Conservation (phyloP, 2,329 filamentous ascomycete genomes). For the Coniella lustricola region DNA sequence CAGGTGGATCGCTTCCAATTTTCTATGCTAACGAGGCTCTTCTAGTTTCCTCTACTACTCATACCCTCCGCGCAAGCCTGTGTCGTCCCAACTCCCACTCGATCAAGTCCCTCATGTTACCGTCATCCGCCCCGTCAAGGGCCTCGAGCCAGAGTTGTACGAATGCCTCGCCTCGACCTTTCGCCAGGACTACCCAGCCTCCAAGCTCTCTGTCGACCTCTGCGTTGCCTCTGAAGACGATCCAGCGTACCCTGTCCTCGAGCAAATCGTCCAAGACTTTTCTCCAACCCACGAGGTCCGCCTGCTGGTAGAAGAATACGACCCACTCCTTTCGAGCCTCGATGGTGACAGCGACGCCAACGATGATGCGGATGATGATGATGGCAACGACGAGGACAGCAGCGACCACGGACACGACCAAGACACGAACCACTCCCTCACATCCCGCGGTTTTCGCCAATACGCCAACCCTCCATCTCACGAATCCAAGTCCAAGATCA, state of each 20-base stretch:
- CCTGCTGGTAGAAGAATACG: slow-evolving; percentile 75
- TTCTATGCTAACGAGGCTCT: too few species aligned
- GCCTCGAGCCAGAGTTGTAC: slow-evolving; percentile 81
- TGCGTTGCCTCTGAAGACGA: slow-evolving; percentile 73
- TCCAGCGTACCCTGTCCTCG: slow-evolving; percentile 67
- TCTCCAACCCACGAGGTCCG: slow-evolving; percentile 57
- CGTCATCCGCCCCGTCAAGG: slow-evolving; percentile 87
- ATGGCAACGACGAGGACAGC: too few species aligned
- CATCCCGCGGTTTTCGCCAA: too few species aligned
- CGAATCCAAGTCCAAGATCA: background rate
- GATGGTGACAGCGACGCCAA: too few species aligned
- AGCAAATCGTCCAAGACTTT: slow-evolving; percentile 66
- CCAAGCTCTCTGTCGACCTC: slow-evolving; percentile 72
- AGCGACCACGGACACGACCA: too few species aligned
- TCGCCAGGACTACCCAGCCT: slow-evolving; percentile 68
- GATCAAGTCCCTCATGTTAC: slow-evolving; percentile 72
- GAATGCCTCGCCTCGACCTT: slow-evolving; percentile 87
- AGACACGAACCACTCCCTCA: too few species aligned
- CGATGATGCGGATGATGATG: slow-evolving; percentile 30
- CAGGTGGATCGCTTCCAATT: accelerated
- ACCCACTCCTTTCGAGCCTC: slow-evolving; percentile 57
- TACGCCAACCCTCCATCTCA: too few species aligned
- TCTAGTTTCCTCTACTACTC: slow-evolving; percentile 49
- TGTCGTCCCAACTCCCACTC: slow-evolving; percentile 42
- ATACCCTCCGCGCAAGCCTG: slow-evolving; percentile 37